Conservation (phyloP, 2,329 filamentous ascomycete species). For the Aureobasidium sp. region DNA sequence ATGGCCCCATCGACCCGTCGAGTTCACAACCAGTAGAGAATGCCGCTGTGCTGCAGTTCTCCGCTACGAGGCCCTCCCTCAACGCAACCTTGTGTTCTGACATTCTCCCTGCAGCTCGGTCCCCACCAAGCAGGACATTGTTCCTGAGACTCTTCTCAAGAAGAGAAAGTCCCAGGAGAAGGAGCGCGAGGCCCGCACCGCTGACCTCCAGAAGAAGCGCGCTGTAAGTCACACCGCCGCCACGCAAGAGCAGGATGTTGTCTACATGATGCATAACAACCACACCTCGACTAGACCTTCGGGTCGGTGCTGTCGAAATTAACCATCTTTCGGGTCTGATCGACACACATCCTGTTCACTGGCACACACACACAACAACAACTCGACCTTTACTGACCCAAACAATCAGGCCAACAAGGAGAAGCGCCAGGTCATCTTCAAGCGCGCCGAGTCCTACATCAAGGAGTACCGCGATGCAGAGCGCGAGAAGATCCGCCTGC, state of each 20-base stretch:
- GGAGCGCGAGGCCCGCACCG: slow-evolving; percentile 80
- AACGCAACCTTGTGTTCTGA: slow-evolving; percentile 75
- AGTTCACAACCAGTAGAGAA: slow-evolving; percentile 80
- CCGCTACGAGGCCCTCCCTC: slow-evolving; percentile 64
- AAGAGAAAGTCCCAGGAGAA: slow-evolving; percentile 99
- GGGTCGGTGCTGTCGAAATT: slow-evolving; percentile 94
- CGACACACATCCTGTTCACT: slow-evolving; percentile 13
- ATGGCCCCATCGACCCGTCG: slow-evolving; percentile 33
- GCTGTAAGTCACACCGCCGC: slow-evolving; percentile 55
- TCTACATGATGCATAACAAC: slow-evolving; percentile 83
- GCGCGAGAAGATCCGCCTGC: slow-evolving; percentile 95
- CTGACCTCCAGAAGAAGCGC: slow-evolving; percentile 78
- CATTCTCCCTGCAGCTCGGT: slow-evolving; percentile 57
- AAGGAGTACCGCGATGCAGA: slow-evolving; percentile 98
- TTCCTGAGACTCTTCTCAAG: slow-evolving; percentile 99
- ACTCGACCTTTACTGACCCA: slow-evolving; percentile 27
- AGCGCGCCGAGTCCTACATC: slow-evolving; percentile 99
- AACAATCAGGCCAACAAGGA: slow-evolving; percentile 85
- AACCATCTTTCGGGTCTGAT: slow-evolving; percentile 99
- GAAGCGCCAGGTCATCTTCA: slow-evolving; percentile 98
- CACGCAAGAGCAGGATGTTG: slow-evolving; percentile 21
- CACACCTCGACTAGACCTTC: slow-evolving; percentile 75
- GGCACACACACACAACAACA: neutral
- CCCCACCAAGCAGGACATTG: slow-evolving; percentile 89
- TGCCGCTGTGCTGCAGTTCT: slow-evolving; percentile 93